Conservation (phyloP, 768 basidiomycete species). For the Exidia glandulosa region DNA sequence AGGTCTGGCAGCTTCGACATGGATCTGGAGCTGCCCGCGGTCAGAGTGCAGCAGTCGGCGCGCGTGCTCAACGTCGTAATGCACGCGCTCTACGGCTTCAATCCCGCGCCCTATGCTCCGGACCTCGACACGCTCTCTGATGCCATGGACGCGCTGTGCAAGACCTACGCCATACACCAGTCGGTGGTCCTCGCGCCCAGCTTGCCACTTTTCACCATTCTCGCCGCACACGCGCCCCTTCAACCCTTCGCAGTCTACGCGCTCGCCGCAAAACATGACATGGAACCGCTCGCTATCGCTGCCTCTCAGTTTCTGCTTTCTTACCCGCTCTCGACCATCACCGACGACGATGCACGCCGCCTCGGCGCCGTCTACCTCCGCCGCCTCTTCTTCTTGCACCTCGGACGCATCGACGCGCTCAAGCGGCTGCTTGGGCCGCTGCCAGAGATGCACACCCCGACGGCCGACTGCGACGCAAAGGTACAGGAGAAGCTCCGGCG, state of each 20-base stretch:
- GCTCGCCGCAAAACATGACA: constrained; percentile 7
- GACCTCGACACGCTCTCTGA: not conserved
- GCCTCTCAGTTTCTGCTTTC: constrained; percentile 5
- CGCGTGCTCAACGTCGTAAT: constrained; percentile 59
- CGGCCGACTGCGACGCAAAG: constrained; percentile 17
- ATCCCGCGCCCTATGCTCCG: constrained; percentile 66
- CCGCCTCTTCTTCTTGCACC: constrained; percentile 29
- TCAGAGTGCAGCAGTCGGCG: constrained; percentile 12
- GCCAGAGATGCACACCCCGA: constrained; percentile 19
- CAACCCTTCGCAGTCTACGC: constrained; percentile 29
- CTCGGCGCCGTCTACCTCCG: constrained; percentile 28
- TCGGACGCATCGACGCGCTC: constrained; percentile 24
- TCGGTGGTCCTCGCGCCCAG: not conserved
- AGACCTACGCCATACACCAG: not conserved
- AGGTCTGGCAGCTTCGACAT: no score
- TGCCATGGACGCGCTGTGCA: not conserved
- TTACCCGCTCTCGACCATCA: constrained; percentile 6
- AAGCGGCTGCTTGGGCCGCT: constrained; percentile 19
- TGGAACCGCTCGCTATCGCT: constrained; percentile 10
- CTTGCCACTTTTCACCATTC: constrained; percentile 27
- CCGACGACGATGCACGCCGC: constrained; percentile 2
- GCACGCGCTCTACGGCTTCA: constrained; percentile 60
- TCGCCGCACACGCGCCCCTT: constrained; percentile 57
- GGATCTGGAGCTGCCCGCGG: not conserved
- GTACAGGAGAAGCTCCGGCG: constrained; percentile 60